Conservation (phyloP, 352 stramenopile species). For the Phytophthora ramorum region DNA sequence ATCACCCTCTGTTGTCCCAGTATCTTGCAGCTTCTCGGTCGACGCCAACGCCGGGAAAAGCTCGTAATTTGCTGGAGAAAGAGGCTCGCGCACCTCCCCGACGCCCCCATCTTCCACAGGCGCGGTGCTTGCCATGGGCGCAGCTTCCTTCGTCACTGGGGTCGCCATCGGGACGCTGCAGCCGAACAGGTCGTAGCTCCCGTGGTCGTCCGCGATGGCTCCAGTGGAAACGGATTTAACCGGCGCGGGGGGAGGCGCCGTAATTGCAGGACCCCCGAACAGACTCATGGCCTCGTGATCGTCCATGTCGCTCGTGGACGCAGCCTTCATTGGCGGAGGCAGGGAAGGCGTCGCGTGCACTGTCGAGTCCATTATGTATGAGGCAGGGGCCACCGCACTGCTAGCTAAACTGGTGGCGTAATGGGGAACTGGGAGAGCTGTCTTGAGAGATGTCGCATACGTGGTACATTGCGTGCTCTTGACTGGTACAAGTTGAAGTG, state of each 20-base stretch:
- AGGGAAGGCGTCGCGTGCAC: conserved; percentile 1
- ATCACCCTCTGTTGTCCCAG: conserved; percentile 14
- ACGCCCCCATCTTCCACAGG: conserved; percentile 38
- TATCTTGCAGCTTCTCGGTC: conserved; percentile 21
- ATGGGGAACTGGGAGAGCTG: background rate
- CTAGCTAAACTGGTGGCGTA: conserved; percentile 7
- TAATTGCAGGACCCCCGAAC: conserved; percentile 15
- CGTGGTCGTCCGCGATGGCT: conserved; percentile 31
- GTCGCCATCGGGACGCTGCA: conserved; percentile 17
- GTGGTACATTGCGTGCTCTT: background rate
- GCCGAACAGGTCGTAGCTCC: conserved; percentile 45
- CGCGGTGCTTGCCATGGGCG: conserved; percentile 33
- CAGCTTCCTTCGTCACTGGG: conserved; percentile 19
- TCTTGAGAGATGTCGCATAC: conserved; percentile 2
- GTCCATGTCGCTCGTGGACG: conserved; percentile 27
- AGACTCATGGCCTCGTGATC: conserved; percentile 33
- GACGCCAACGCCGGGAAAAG: conserved; percentile 44
- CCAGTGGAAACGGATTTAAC: conserved; percentile 31
- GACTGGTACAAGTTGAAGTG: conserved; percentile 14
- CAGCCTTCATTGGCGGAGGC: conserved; percentile 24
- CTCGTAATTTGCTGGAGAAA: conserved; percentile 45
- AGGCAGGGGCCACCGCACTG: conserved; percentile 1
- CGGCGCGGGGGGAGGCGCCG: conserved; percentile 13
- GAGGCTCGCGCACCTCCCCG: conserved; percentile 29
- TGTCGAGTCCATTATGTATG: conserved; percentile 20